Conservation (phyloP, 768 basidiomycete species). For the Psilocybe cubensis region DNA sequence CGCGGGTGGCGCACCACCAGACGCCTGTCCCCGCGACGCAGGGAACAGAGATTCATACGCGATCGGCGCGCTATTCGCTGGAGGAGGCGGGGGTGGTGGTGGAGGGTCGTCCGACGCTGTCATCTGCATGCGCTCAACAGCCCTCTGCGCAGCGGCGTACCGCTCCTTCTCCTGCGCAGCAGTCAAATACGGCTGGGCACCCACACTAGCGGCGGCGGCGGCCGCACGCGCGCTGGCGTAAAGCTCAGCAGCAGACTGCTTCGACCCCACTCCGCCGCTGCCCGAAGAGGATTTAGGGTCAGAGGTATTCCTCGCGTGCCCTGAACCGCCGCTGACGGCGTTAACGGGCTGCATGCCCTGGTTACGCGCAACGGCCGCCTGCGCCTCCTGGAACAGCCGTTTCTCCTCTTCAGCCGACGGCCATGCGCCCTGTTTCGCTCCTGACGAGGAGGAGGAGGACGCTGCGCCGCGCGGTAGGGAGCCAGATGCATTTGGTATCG, state of each 20-base stretch:
- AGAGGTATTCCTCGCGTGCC: constrained; percentile 24
- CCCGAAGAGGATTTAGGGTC: constrained; percentile 22
- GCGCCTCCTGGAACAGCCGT: constrained; percentile 65
- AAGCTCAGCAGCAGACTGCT: constrained; percentile 23
- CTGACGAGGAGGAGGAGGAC: constrained; percentile 21
- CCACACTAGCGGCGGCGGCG: constrained; percentile 21
- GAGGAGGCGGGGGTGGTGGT: neutral
- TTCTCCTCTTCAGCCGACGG: constrained; percentile 80
- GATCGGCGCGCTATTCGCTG: constrained; percentile 44
- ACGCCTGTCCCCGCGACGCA: constrained; percentile 22
- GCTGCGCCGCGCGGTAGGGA: too few species aligned
- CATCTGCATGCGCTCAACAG: constrained; percentile 64
- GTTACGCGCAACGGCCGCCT: constrained; percentile 62
- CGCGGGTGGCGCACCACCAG: constrained; percentile 32
- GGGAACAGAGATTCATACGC: constrained; percentile 69
- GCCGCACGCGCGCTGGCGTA: constrained; percentile 34
- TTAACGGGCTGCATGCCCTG: constrained; percentile 45
- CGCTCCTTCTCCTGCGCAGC: constrained; percentile 79
- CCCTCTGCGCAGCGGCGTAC: constrained; percentile 68
- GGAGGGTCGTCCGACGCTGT: constrained; percentile 3
- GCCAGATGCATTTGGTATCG: too few species aligned
- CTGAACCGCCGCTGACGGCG: constrained; percentile 19
- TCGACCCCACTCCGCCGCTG: constrained; percentile 25
- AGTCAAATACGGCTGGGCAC: constrained; percentile 53
- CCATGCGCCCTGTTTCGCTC: constrained; percentile 46